These are phyloP conservation scores for Zalaria sp. DNA, from an alignment of 2,329 filamentous ascomycete genomes.

Conservation along the genomic window DNA sequence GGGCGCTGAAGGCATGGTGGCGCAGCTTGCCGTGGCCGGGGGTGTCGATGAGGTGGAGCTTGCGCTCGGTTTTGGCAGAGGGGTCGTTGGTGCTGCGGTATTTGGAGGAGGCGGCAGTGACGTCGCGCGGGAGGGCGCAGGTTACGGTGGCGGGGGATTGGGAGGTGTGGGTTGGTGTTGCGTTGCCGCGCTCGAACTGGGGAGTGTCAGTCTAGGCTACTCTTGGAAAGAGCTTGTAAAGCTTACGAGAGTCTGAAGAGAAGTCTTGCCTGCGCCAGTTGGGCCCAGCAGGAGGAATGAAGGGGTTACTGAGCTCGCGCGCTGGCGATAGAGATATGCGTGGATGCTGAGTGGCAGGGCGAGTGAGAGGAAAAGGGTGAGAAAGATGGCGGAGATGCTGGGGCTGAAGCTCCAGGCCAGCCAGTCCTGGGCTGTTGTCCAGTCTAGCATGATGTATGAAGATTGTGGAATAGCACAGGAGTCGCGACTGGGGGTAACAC, in stretches of 20 bases:
- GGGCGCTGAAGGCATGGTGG: slow-evolving; percentile 44
- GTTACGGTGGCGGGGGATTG: slow-evolving; percentile 44
- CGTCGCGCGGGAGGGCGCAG: slow-evolving; percentile 39
- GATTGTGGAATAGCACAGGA: background rate
- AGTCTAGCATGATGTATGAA: background rate
- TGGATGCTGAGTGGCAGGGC: slow-evolving; percentile 67
- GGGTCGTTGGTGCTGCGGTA: slow-evolving; percentile 55
- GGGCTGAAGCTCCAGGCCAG: slow-evolving; percentile 33
- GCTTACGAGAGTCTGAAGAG: slow-evolving; percentile 62
- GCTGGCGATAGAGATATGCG: slow-evolving; percentile 52
- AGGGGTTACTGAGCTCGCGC: slow-evolving; percentile 53
- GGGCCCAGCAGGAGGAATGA: slow-evolving; percentile 73
- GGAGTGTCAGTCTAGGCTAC: background rate
- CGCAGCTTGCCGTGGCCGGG: slow-evolving; percentile 93
- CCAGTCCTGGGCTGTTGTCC: slow-evolving; percentile 17
- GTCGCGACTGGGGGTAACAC: no score
- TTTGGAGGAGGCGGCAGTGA: slow-evolving; percentile 41
- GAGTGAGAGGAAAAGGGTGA: slow-evolving; percentile 59
- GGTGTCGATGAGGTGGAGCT: slow-evolving; percentile 72
- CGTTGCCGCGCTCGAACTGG: slow-evolving; percentile 41
- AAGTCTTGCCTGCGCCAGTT: slow-evolving; percentile 73
- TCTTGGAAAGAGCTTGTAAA: background rate
- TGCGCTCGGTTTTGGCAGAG: slow-evolving; percentile 43
- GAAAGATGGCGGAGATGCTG: slow-evolving; percentile 37
- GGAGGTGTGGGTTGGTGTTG: slow-evolving; percentile 44